Base-by-base conservation (phyloP, 1,284 basidiomycete species). In the Porphyrellus sp. region DNA sequence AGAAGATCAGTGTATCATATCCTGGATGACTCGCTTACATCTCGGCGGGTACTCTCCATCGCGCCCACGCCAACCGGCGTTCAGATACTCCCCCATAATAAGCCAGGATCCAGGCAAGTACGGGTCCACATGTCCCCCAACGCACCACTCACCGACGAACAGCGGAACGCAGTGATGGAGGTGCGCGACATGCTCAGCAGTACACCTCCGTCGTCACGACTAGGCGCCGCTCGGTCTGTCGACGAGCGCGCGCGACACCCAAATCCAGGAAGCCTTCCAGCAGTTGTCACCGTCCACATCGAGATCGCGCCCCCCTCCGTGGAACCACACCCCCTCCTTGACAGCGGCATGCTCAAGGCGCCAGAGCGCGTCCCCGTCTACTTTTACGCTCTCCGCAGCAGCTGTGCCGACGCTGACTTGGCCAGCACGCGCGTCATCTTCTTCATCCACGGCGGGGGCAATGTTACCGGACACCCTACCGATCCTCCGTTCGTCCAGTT, bases 371-470 rank as follows among this genome's bases (percentile, higher is more conserved):
- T 66, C 24, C 63, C 67, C 3, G 1, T 66, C 40, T 64, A 50
- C 15, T 60, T 62, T 21, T 64, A 44, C 15, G 5, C 51, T 27
- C 51, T 63, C 28, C 34, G 33, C 21, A 11, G 4, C 16, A 33
- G 39, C 11, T 16, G 7, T 4, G 5, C 12, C 4, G 41, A 28
- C 0, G 4, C 40, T 16, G 20, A 5, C 3, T 24, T 23, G 24
- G 33, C 34, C 24, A 15, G 58, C 9, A 49, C 55, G 20, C 53
- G 27, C 18, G 55, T 68, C 44, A 45, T 69, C 44, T 62, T 65
- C 46, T 55, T 56, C 45, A 47, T 66, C 11, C 63, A 69, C 8
- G 65, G 67, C 9, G 67, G 63, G 8, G 63, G 46, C 0, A 55
- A 64, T 24, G 0, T 65, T 23, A 0, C 25, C 2, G 55, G 67